Evolutionary conservation across 208 protist genomes (phyloP).

Genomic region (Histomonas meleagridis): DNA sequence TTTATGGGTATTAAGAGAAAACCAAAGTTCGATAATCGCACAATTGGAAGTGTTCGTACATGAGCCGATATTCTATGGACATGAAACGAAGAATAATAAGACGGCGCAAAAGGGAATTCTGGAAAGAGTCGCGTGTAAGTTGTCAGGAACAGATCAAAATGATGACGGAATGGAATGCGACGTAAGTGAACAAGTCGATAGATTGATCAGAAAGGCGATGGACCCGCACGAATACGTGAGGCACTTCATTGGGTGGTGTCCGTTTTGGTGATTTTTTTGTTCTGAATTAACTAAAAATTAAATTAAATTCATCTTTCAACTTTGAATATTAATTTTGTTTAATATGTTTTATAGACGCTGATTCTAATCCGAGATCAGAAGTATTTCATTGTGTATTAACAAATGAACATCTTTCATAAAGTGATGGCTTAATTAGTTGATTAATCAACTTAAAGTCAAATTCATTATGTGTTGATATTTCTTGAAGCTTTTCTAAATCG

Average conservation of each 20-base stretch:
- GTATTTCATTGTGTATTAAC: no score
- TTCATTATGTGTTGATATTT: no score
- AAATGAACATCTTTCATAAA: no score
- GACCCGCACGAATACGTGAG: constrained; percentile 13
- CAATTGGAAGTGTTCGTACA: constrained; percentile 49
- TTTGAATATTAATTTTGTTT: no score
- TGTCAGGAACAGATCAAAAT: not conserved
- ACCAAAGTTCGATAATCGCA: constrained; percentile 42
- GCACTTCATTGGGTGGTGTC: constrained; percentile 28
- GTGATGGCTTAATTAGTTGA: no score
- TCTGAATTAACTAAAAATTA: no score
- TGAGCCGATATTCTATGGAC: constrained; percentile 45
- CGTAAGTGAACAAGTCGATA: not conserved
- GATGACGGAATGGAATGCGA: not conserved
- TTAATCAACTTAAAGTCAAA: no score
- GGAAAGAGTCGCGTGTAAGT: constrained; percentile 24
- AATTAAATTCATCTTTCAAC: no score
- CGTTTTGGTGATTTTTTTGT: constrained; percentile 32
- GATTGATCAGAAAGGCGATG: not conserved
- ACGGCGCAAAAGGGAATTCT: not conserved
- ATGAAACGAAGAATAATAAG: not conserved
- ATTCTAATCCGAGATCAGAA: no score
- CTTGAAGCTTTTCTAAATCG: no score
- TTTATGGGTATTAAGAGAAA: constrained; percentile 38
- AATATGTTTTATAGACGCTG: no score